These are phyloP conservation scores for Plasmodium billcollinsi DNA, from an alignment of 169 alveolate genomes.

Conservation along the genomic window DNA sequence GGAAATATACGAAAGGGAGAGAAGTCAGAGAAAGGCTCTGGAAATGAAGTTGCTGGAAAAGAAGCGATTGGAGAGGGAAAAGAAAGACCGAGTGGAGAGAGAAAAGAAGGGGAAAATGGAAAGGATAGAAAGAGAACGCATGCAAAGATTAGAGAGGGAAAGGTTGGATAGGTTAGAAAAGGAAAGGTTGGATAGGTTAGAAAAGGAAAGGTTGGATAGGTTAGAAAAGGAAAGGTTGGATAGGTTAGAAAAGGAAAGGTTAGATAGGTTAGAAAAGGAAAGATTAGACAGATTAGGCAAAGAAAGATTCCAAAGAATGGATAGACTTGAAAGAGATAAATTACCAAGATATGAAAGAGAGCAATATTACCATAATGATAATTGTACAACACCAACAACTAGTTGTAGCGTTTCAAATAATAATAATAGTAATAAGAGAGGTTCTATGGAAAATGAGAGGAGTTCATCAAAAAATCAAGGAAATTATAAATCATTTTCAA, in stretches of 20 bases:
- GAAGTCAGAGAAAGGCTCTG: slow-evolving; percentile 58
- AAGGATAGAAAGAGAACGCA: slow-evolving; percentile 19
- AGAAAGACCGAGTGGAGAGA: slow-evolving; percentile 17
- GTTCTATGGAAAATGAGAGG: slow-evolving; percentile 9
- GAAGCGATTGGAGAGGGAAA: slow-evolving; percentile 40
- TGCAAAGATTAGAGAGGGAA: slow-evolving; percentile 25
- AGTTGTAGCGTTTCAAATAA: too few species aligned
- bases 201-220: slow-evolving; percentile 14
- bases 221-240: slow-evolving; percentile 24
- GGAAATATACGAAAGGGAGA: slow-evolving; percentile 31
- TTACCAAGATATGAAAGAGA: slow-evolving; percentile 3
- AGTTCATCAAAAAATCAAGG: slow-evolving; percentile 12
- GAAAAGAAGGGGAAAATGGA: slow-evolving; percentile 17
- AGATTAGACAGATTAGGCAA: slow-evolving; percentile 6
- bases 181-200: background rate
- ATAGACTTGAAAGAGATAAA: slow-evolving; percentile 52
- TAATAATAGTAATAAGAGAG: background rate
- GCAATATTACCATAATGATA: too few species aligned
- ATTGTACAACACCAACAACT: background rate
- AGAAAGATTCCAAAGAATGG: slow-evolving; percentile 15
- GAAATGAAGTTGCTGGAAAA: slow-evolving; percentile 69
- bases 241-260: background rate
- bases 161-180: slow-evolving; percentile 11
- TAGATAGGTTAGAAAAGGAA: slow-evolving; percentile 16
- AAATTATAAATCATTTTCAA: slow-evolving; percentile 19